Evolutionary conservation across 148 eudicot genomes (phyloP).

Genomic region (Limonium bicolor): DNA sequence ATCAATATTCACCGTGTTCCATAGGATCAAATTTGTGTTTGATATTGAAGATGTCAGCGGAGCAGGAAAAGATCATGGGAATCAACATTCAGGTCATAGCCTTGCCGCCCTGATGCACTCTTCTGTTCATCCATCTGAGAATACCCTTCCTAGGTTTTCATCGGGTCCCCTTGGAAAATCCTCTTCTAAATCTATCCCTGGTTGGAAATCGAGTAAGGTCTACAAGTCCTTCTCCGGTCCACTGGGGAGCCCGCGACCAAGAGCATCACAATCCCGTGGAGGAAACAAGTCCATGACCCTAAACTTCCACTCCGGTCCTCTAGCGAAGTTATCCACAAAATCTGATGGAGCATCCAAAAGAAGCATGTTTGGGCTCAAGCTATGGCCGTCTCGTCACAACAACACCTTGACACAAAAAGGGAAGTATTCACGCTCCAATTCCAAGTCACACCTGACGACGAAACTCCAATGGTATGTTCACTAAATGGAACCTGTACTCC

Average conservation of each 20-base stretch:
- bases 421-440: constrained; percentile 4
- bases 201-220: constrained; percentile 6
- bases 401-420: constrained; percentile 11
- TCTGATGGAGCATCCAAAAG: constrained; percentile 15
- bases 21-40: constrained; percentile 41
- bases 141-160: constrained; percentile 18
- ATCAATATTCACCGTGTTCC: constrained; percentile 30
- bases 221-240: constrained; percentile 29
- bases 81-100: constrained; percentile 22
- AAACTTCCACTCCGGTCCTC: constrained; percentile 37
- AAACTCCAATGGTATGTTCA: constrained; percentile 16
- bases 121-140: constrained; percentile 42
- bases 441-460: not conserved
- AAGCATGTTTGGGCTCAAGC: constrained; percentile 15
- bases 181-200: constrained; percentile 26
- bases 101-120: constrained; percentile 33
- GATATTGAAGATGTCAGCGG: constrained; percentile 21
- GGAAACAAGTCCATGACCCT: constrained; percentile 5
- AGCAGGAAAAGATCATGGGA: constrained; percentile 11
- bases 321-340: constrained; percentile 21
- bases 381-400: constrained; percentile 17
- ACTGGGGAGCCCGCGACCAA: constrained; percentile 16
- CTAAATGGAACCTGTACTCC: constrained; percentile 12
- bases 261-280: constrained; percentile 10
- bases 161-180: constrained; percentile 22